These are phyloP conservation scores for Fusarium falciforme DNA, from an alignment of 2,329 filamentous ascomycete species.

Conservation along the genomic window DNA sequence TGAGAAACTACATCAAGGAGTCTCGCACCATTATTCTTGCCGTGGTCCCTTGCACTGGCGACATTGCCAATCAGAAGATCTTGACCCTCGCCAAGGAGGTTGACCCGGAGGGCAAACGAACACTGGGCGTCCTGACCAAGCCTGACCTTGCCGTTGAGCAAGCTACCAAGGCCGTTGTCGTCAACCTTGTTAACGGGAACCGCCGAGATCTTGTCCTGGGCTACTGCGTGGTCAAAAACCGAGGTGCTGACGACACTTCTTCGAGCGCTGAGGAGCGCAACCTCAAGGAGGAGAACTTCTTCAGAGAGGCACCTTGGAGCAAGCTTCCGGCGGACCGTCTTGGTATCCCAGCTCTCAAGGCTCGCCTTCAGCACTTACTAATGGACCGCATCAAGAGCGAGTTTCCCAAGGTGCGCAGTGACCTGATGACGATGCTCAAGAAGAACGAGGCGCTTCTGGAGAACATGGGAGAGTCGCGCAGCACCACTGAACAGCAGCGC, in stretches of 20 bases:
- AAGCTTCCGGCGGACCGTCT: constrained; percentile 41
- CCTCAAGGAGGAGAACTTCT: constrained; percentile 52
- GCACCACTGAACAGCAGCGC: constrained; percentile 46
- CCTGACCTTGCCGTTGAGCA: constrained; percentile 64
- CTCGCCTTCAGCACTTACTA: constrained; percentile 51
- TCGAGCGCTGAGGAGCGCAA: constrained; percentile 48
- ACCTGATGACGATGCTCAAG: constrained; percentile 40
- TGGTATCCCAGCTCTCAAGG: constrained; percentile 51
- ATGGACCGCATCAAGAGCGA: constrained; percentile 54
- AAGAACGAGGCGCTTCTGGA: constrained; percentile 30
- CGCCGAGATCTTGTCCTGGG: constrained; percentile 57
- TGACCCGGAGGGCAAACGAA: constrained; percentile 56
- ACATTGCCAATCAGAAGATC: constrained; percentile 56
- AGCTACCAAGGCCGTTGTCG: constrained; percentile 50
- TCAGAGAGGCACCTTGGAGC: constrained; percentile 51
- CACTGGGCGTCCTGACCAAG: constrained; percentile 67
- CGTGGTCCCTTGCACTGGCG: constrained; percentile 55
- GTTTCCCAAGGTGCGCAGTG: constrained; percentile 50
- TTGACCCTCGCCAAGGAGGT: constrained; percentile 49
- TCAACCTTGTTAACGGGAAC: constrained; percentile 56
- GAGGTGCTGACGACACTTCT: constrained; percentile 54
- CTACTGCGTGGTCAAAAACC: constrained; percentile 62
- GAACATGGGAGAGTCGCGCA: constrained; percentile 47
- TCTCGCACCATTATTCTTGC: constrained; percentile 62
- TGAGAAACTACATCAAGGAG: constrained; percentile 58